Base-by-base conservation (phyloP, 805 yeast species). In the Candida palmyrensis region DNA sequence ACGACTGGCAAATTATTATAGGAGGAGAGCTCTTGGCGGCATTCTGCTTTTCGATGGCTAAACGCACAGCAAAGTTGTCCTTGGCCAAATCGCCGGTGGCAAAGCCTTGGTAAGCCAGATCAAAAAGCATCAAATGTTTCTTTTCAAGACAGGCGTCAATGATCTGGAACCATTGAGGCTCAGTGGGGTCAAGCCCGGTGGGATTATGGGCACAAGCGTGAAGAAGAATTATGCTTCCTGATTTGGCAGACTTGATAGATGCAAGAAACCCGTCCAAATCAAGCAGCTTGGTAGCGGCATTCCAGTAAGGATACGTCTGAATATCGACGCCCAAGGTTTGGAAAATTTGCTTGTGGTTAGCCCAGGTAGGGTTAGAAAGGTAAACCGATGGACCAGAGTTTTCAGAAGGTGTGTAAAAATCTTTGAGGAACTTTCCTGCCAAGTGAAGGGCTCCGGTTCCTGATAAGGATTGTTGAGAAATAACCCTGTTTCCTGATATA, bases 141-240 rank as follows among this genome's bases (percentile, higher is more conserved):
- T 75, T 69, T 38, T 61, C 53, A 44, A 75, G 72, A 42, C 86
- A 63, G 17, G 77, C 81, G 27, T 71, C 68, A 29, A 85, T 68
- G 33, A 92, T 80, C 49, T 68, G 47, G 29, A 57, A 57, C 98
- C 98, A 90, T 63, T 90, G 83, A 32, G 73, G 82, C 38, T 68
- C 66, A 2, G 83, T 77, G 37, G 97, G 97, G 58, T 90, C 98
- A 47, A 90, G 77, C 26, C 97, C 98, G 15, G 97, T 90, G 39
- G 98, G 97, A 59, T 90, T 90, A 63, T 90, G 98, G 21, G 97
- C 97, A 59, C 97, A 89, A 3, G 97, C 88, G 55, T 90, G 98
- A 39, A 90, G 69, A 37, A 90, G 59, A 47, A 90, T 79, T 28
- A 87, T 53, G 11, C 95, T 86, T 30, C 95, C 95, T 6, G 57